Base-by-base conservation (phyloP, 2,329 filamentous ascomycete genomes). In the Cladobotryum mycophilum region DNA sequence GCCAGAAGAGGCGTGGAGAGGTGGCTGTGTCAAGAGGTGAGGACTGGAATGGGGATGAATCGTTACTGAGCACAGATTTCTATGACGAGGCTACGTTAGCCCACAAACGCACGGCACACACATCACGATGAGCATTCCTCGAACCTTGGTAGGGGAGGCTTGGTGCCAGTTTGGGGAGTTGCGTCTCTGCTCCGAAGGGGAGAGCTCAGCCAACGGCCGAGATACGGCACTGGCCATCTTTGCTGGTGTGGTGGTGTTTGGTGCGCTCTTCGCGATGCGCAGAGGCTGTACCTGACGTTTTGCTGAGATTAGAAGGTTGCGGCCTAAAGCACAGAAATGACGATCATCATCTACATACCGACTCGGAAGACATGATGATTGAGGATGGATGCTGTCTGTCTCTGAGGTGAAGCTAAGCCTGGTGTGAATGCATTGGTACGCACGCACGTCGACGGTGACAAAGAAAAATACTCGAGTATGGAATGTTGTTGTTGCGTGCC, bases 131-230 rank as follows among this genome's bases (percentile, higher is more conserved):
- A 46, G 14, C 34, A 47, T 53, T 53, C 40, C 48, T 58, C 68
- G 33, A 58, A 70, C 69, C 68, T 70, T 69, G 54, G 67, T 69
- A 43, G 69, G 67, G 35, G 66, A 65, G 20, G 58, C 55, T 67
- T 91, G 86, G 62, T 86, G 90, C 81, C 86, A 95, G 74, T 87
- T 95, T 48, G 91, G 90, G 46, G 91, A 96, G 74, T 97, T 97
- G 62, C 91, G 81, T 66, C 92, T 82, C 69, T 84, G 85, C 70
- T 91, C 89, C 55, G 87, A 87, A 47, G 88, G 87, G 60, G 87
- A 89, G 64, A 99, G 84, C 74, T 99, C 93, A 55, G 89, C 88
- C 57, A 99, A 79, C 52, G 93, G 88, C 61, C 87, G 84, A 64
- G 85, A 80, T 49, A 79, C 71, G 62, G 79, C 76, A 66, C 73